Conservation (phyloP, 345 rosid species). For the Passiflora organensis region DNA sequence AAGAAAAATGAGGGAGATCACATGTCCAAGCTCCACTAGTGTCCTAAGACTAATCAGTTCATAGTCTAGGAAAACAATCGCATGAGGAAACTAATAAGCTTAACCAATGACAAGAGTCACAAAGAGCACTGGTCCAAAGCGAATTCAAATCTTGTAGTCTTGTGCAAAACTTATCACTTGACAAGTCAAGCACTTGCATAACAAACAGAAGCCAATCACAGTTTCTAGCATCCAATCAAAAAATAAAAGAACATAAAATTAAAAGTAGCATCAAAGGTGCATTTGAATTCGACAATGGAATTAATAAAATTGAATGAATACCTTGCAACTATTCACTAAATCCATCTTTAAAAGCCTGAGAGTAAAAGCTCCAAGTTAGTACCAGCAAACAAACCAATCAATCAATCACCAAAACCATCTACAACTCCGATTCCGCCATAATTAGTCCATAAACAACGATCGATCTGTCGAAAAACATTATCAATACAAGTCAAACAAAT, state of each 20-base stretch:
- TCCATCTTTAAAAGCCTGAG: constrained; percentile 50
- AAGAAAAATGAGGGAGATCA: too few relatives aligned
- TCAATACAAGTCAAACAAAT: neutral
- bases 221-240: too few relatives aligned
- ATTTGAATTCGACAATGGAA: constrained; percentile 1
- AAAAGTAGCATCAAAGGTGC: neutral
- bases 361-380: constrained; percentile 17
- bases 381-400: constrained; percentile 14
- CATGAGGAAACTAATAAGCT: too few relatives aligned
- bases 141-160: too few relatives aligned
- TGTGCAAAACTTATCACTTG: too few relatives aligned
- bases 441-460: constrained; percentile 16
- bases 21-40: too few relatives aligned
- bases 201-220: too few relatives aligned
- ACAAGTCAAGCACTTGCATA: too few relatives aligned
- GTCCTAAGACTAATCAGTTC: too few relatives aligned
- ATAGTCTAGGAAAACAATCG: too few relatives aligned
- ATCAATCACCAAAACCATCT: constrained; percentile 18
- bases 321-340: constrained; percentile 75
- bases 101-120: too few relatives aligned
- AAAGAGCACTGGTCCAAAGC: too few relatives aligned
- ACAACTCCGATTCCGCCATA: neutral
- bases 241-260: neutral
- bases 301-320: constrained; percentile 14
- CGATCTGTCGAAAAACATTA: neutral